Evolutionary conservation across 139 green algal genomes (phyloP), one percentile per base, ranked within the genome.

Genomic region (Chlorella vulgaris): DNA sequence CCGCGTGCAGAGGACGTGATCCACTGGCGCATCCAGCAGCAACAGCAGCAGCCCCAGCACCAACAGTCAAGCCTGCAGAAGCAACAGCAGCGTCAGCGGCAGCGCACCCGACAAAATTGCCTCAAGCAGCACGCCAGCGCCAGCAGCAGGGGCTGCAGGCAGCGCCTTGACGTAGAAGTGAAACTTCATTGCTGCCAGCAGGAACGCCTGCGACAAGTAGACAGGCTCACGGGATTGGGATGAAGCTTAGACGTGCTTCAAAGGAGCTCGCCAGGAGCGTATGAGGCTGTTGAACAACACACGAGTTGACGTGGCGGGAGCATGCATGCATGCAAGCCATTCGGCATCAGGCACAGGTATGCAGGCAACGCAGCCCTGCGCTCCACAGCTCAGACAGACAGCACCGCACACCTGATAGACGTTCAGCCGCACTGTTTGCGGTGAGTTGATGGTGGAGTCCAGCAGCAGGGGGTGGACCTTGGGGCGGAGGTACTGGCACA

Each of bases 391-490:
- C 35, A 33, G 13, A 33, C 10, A 33, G 61, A 36, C 3, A 10
- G 26, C 61, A 68, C 65, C 10, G 3, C 85, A 15, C 36, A 91
- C 90, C 88, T 95, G 92, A 84, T 91, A 97, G 7, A 98, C 87
- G 87, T 99, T 99, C 33, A 97, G 79, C 6, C 88, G 69, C 42
- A 95, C 85, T 0, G 93, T 98, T 13, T 38, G 7, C 6, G 81
- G 71, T 0, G 83, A 91, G 88, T 96, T 98, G 82, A 98, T 91
- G 75, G 67, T 63, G 22, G 62, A 42, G 85, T 99, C 96, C 76
- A 97, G 90, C 66, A 99, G 89, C 74, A 98, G 82, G 0, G 90
- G 87, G 76, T 94, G 89, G 79, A 90, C 90, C 90, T 98, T 98
- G 77, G 92, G 94, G 1, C 93, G 89, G 83, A 98, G 82, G 87